Evolutionary conservation across 371 early-diverging fungal species (phyloP).

Genomic region (Mucor irregularis): DNA sequence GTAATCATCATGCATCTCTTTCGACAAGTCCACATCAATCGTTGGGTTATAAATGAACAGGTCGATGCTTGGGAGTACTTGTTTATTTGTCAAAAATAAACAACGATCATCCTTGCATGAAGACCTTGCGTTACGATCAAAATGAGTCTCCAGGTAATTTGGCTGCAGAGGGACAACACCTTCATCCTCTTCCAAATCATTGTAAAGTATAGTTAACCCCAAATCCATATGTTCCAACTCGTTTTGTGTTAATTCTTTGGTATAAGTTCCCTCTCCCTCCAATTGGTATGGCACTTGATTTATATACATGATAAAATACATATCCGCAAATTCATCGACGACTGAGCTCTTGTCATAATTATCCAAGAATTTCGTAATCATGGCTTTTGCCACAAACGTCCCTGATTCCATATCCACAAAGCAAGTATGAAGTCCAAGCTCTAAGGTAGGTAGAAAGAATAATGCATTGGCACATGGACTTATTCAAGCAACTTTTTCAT

Average conservation of each 20-base stretch:
- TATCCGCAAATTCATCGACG: conserved; percentile 56
- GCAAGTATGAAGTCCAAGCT: conserved; percentile 58
- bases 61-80: conserved; percentile 48
- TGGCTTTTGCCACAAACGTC: conserved; percentile 54
- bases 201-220: conserved; percentile 39
- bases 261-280: conserved; percentile 27
- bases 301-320: conserved; percentile 59
- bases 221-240: conserved; percentile 22
- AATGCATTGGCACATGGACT: no score
- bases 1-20: conserved; percentile 52
- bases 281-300: conserved; percentile 63
- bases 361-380: conserved; percentile 50
- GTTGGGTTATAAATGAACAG: conserved; percentile 55
- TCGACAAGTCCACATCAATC: conserved; percentile 44
- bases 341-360: conserved; percentile 51
- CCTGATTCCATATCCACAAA: conserved; percentile 58
- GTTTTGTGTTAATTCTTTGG: background rate
- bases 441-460: conserved; percentile 25
- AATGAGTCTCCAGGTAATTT: background rate
- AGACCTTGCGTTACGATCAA: conserved; percentile 29
- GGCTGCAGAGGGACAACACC: conserved; percentile 3
- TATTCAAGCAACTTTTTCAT: background rate
- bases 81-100: conserved; percentile 57
- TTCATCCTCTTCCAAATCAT: conserved; percentile 20
- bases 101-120: conserved; percentile 61